Percentiles rank a stretch among this genome's conserved stretches.
These are phyloP conservation scores for Hypoxylon fuscum DNA, from an alignment of 495 filamentous ascomycete species.

Conservation along the genomic window DNA sequence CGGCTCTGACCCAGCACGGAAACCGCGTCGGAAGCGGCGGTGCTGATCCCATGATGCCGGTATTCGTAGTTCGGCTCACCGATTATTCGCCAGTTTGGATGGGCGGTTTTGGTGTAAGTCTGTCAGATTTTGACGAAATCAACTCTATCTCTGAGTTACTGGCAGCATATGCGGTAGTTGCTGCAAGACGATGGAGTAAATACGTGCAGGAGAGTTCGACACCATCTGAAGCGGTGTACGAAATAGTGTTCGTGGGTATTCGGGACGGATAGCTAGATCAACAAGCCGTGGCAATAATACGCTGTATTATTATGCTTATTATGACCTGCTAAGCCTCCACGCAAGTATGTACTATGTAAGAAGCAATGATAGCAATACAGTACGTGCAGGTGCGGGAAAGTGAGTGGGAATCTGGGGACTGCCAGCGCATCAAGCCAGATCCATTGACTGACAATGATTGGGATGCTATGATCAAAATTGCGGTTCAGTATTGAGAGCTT, in stretches of 20 bases:
- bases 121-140: slow-evolving; percentile 13
- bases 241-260: slow-evolving; percentile 23
- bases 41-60: slow-evolving; percentile 58
- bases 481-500: slow-evolving; percentile 29
- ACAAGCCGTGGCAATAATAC: slow-evolving; percentile 34
- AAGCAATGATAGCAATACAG: slow-evolving; percentile 12
- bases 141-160: slow-evolving; percentile 28
- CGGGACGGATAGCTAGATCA: slow-evolving; percentile 25
- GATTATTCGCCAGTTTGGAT: slow-evolving; percentile 37
- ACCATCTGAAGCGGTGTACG: slow-evolving; percentile 35
- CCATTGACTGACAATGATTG: slow-evolving; percentile 34
- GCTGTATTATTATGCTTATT: slow-evolving; percentile 37
- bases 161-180: slow-evolving; percentile 25
- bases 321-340: slow-evolving; percentile 22
- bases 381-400: slow-evolving; percentile 14
- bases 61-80: slow-evolving; percentile 22
- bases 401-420: slow-evolving; percentile 25
- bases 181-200: slow-evolving; percentile 41
- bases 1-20: slow-evolving; percentile 93
- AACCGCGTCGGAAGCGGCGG: slow-evolving; percentile 81
- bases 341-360: no score
- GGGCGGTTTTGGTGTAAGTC: slow-evolving; percentile 24
- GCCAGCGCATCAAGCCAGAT: slow-evolving; percentile 40
- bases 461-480: slow-evolving; percentile 20
- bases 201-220: slow-evolving; percentile 21